Evolutionary conservation across 208 protist species (phyloP).

Genomic region (Strigomonas culicis): DNA sequence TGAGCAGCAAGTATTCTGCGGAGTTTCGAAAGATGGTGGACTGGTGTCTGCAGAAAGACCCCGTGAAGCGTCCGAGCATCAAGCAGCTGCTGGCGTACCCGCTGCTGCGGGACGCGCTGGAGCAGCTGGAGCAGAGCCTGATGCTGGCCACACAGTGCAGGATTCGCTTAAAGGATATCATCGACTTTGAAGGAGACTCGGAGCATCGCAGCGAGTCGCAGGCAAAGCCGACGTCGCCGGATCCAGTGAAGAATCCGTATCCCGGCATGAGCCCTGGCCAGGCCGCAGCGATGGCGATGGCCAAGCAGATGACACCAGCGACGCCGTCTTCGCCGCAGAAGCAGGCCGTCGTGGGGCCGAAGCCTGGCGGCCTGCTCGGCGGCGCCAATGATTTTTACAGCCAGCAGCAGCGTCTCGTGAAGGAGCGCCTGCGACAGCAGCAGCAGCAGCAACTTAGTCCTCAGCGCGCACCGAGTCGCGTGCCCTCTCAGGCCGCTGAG

Average conservation of each 20-base stretch:
- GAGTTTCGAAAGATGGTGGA: constrained; percentile 88
- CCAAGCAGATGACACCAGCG: constrained; percentile 23
- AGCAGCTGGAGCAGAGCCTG: constrained; percentile 82
- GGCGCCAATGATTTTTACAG: constrained; percentile 1
- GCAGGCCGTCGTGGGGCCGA: constrained; percentile 30
- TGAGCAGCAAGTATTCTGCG: constrained; percentile 77
- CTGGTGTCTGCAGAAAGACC: constrained; percentile 87
- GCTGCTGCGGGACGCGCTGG: constrained; percentile 65
- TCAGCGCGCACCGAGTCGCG: constrained; percentile 10
- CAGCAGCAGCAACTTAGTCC: neutral
- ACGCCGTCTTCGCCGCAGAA: constrained; percentile 7
- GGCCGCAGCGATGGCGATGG: constrained; percentile 72
- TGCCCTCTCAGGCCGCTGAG: constrained; percentile 1
- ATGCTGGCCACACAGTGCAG: constrained; percentile 89
- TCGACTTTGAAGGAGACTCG: constrained; percentile 67
- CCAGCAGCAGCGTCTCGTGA: constrained; percentile 11
- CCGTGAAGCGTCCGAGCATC: constrained; percentile 69
- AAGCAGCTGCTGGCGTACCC: constrained; percentile 66
- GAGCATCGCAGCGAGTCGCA: constrained; percentile 21
- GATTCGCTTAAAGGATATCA: constrained; percentile 83
- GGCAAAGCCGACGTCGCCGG: constrained; percentile 17
- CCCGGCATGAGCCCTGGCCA: constrained; percentile 68
- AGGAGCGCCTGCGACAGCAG: constrained; percentile 10
- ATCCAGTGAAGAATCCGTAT: constrained; percentile 8
- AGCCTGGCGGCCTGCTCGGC: constrained; percentile 19